Conservation (phyloP, 2,329 filamentous ascomycete species). For the Acarospora socialis region DNA sequence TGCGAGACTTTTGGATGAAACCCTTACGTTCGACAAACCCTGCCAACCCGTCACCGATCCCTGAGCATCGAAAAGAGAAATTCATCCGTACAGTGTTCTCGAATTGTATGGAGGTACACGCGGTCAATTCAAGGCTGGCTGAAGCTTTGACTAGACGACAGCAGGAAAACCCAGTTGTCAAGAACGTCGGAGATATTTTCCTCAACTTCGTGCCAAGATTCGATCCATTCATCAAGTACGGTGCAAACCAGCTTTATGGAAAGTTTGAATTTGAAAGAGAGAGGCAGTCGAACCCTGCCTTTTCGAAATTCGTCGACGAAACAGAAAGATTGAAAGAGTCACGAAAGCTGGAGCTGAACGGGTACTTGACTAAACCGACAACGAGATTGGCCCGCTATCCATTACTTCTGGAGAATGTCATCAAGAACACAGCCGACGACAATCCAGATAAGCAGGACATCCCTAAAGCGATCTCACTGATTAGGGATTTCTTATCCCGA, state of each 20-base stretch:
- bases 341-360: constrained; percentile 89
- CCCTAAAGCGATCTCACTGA: constrained; percentile 72
- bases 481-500: constrained; percentile 70
- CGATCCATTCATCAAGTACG: constrained; percentile 91
- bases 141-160: constrained; percentile 80
- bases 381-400: constrained; percentile 91
- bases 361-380: constrained; percentile 93
- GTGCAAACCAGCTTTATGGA: constrained; percentile 86
- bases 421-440: constrained; percentile 80
- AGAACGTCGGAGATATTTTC: constrained; percentile 87
- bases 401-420: constrained; percentile 74
- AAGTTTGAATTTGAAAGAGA: constrained; percentile 99
- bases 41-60: constrained; percentile 61
- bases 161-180: constrained; percentile 77
- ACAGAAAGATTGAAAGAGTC: constrained; percentile 94
- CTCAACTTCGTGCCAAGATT: constrained; percentile 83
- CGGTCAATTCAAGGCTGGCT: constrained; percentile 77
- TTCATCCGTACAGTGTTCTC: constrained; percentile 92
- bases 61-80: constrained; percentile 70
- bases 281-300: constrained; percentile 69
- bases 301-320: constrained; percentile 87
- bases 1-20: constrained; percentile 97
- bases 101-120: constrained; percentile 89
- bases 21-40: constrained; percentile 62
- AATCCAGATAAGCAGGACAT: constrained; percentile 86